Conservation (phyloP, 164 flowering plant genomes). For the Vitis amurensis region DNA sequence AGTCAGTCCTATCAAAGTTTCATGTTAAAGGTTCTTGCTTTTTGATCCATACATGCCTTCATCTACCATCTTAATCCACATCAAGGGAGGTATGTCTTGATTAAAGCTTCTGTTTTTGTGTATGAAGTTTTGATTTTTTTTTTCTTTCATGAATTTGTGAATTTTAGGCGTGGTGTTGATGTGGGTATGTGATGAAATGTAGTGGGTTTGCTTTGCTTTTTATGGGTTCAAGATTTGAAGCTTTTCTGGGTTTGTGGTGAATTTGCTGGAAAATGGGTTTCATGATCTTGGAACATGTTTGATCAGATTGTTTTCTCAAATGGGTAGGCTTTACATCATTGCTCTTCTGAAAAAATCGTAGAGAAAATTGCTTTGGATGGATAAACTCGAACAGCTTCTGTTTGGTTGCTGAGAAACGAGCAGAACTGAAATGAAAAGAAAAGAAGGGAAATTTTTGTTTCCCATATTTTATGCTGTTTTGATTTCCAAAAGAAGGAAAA, state of each 20-base stretch:
- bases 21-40: background rate
- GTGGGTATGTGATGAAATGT: background rate
- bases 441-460: background rate
- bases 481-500: background rate
- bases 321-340: conserved; percentile 1
- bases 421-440: background rate
- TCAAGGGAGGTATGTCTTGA: conserved; percentile 12
- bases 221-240: background rate
- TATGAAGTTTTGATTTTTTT: background rate
- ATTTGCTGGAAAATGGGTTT: conserved; percentile 2
- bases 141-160: background rate
- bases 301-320: background rate
- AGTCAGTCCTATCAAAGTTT: background rate
- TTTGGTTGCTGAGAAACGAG: conserved; percentile 1
- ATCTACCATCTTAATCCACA: conserved; percentile 3
- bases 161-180: background rate
- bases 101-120: conserved; percentile 1
- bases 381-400: background rate
- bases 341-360: too few relatives aligned
- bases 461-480: background rate
- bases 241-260: background rate
- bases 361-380: conserved; percentile 1
- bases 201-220: background rate
- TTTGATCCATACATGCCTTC: conserved; percentile 19
- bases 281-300: background rate